Evolutionary conservation across 2,329 filamentous ascomycete genomes (phyloP), one percentile per base, ranked within the genome.

Genomic region (Hypoxylon sp.): DNA sequence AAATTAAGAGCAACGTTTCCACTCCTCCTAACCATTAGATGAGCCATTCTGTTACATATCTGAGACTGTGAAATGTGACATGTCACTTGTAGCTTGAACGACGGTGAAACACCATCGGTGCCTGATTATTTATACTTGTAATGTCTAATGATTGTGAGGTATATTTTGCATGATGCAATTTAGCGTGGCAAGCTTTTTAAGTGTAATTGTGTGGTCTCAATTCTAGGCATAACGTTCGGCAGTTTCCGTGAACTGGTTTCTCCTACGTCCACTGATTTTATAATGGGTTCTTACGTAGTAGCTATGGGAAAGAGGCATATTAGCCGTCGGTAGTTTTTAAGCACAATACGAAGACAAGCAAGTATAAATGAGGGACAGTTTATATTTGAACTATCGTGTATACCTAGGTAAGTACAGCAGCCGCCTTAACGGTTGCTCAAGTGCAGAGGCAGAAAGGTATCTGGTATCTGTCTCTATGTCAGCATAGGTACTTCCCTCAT

Each of bases 1-100:
- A 53, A 53, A 50, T 65, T 62, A 2, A 50, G 45, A 56, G 57
- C 25, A 57, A 23, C 49, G 49, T 60, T 52, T 65, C 66, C 58
- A 65, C 62, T 68, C 60, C 32, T n/a, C 38, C 17, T 13, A 19
- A 28, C 56, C 13, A 34, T 34, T 46, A 30, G 11, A 46, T 7
- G 28, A 34, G 32, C 25, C 17, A 19, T 46, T 46, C 38, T 46
- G 38, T 43, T 56, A 56, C 45, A 28, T 30, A 25, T 23, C 5
- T 19, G 38, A 56, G 38, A 56, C 41, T 45, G 23, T 13, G 30
- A 46, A 19, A 34, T 11, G 32, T 21, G 23, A 11, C 17, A 57
- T 57, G 28, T 57, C 19, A 49, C 6, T n/a, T 28, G 41, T 57
- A 19, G 41, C 6, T 23, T 28, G 2, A 23, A 19, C 43, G 25